These are phyloP conservation scores for Diutina ranongensis DNA, from an alignment of 1,139 yeast species.

Conservation along the genomic window DNA sequence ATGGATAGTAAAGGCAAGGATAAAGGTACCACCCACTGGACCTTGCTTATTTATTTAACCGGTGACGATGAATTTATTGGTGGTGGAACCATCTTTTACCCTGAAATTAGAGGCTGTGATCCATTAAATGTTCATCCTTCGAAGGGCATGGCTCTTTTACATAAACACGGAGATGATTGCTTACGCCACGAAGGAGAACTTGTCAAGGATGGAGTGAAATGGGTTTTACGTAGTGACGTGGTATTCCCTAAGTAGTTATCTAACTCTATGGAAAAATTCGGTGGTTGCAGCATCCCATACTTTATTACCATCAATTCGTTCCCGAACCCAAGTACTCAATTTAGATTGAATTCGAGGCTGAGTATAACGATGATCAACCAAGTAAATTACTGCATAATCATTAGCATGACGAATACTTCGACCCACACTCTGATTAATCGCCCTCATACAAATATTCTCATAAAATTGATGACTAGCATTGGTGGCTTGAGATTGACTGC, in stretches of 20 bases:
- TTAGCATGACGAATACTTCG: conserved; percentile 77
- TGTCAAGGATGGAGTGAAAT: conserved; percentile 43
- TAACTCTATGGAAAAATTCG: background rate
- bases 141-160: conserved; percentile 50
- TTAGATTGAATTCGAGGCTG: conserved; percentile 40
- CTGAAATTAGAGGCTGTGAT: conserved; percentile 16
- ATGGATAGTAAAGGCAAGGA: conserved; percentile 12
- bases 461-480: conserved; percentile 49
- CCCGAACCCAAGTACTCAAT: conserved; percentile 66
- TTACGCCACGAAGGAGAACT: conserved; percentile 47
- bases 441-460: conserved; percentile 83
- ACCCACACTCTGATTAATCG: conserved; percentile 89
- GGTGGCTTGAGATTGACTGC: conserved; percentile 26
- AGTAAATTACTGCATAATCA: conserved; percentile 69
- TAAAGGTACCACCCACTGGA: conserved; percentile 43
- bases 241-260: conserved; percentile 10
- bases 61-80: conserved; percentile 48
- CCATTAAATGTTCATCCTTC: conserved; percentile 33
- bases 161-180: conserved; percentile 60
- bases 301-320: background rate
- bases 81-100: conserved; percentile 53
- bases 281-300: background rate
- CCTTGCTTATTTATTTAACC: conserved; percentile 45
- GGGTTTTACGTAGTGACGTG: conserved; percentile 57
- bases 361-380: conserved; percentile 57